These are phyloP conservation scores for Didymella sp. DNA, from an alignment of 2,329 filamentous ascomycete species.

Conservation along the genomic window DNA sequence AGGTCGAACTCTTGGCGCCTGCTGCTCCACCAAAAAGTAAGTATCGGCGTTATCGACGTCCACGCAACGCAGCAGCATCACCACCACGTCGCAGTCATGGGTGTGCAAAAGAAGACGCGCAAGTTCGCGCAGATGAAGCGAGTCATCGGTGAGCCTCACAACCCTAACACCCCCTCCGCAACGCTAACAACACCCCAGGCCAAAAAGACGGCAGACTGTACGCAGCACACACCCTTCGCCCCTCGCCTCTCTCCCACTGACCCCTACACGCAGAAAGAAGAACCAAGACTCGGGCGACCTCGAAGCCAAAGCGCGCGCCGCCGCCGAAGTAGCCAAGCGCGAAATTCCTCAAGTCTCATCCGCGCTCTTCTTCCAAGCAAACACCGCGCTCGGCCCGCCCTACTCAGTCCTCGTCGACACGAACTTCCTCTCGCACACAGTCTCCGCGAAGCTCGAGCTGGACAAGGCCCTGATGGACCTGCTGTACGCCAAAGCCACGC, in stretches of 20 bases:
- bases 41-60: slow-evolving; percentile 18
- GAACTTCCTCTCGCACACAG: slow-evolving; percentile 68
- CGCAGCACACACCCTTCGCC: slow-evolving; percentile 26
- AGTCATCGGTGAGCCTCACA: slow-evolving; percentile 70
- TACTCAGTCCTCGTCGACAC: slow-evolving; percentile 70
- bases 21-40: slow-evolving; percentile 23
- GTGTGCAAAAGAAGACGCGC: slow-evolving; percentile 85
- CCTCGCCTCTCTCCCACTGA: slow-evolving; percentile 7
- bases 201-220: slow-evolving; percentile 76
- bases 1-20: slow-evolving; percentile 17
- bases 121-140: slow-evolving; percentile 88
- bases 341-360: slow-evolving; percentile 83
- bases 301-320: slow-evolving; percentile 65
- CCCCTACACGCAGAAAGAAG: slow-evolving; percentile 62
- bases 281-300: slow-evolving; percentile 72
- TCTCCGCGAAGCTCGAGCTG: slow-evolving; percentile 87
- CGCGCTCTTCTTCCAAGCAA: slow-evolving; percentile 59
- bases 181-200: slow-evolving; percentile 25
- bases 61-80: slow-evolving; percentile 15
- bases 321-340: slow-evolving; percentile 69
- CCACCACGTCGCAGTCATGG: slow-evolving; percentile 65
- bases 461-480: slow-evolving; percentile 92
- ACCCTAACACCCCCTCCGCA: background rate
- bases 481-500: slow-evolving; percentile 88
- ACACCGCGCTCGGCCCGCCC: slow-evolving; percentile 82